These are phyloP conservation scores for Hydnum rufescens DNA, from an alignment of 768 basidiomycete genomes.

Conservation along the genomic window DNA sequence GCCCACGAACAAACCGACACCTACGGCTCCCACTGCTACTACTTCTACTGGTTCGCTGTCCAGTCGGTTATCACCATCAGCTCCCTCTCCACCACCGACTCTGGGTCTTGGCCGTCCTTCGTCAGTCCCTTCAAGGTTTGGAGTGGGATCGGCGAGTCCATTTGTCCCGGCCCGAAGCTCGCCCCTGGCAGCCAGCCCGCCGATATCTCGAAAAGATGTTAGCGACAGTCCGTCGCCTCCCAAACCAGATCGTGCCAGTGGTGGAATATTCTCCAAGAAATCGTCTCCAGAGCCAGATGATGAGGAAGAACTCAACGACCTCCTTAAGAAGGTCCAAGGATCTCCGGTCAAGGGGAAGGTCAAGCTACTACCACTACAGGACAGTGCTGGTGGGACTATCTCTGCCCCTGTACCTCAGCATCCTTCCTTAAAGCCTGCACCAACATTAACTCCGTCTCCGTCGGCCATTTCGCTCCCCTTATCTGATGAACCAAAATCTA, in stretches of 20 bases:
- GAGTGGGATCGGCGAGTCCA: not conserved
- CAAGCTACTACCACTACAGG: too few species aligned
- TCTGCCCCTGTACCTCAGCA: too few species aligned
- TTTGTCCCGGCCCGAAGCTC: slow-evolving; percentile 7
- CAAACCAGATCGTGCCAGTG: not conserved
- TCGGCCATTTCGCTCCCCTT: too few species aligned
- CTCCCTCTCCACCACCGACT: not conserved
- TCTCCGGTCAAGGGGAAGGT: too few species aligned
- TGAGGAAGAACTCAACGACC: not conserved
- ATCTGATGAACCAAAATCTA: slow-evolving; percentile 3
- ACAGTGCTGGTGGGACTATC: too few species aligned
- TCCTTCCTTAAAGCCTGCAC: not conserved
- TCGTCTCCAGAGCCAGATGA: not conserved
- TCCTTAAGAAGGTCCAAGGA: too few species aligned
- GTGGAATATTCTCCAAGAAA: slow-evolving; percentile 1
- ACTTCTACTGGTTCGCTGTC: not conserved
- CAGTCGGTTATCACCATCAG: too few species aligned
- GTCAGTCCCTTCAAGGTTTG: not conserved
- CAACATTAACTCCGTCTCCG: too few species aligned
- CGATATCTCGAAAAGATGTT: slow-evolving; percentile 4
- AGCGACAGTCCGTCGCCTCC: slow-evolving; percentile 1
- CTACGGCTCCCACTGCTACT: slow-evolving; percentile 17
- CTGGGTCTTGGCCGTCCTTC: slow-evolving; percentile 19
- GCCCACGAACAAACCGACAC: slow-evolving; percentile 14
- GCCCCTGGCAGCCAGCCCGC: slow-evolving; percentile 7